Evolutionary conservation across 2,329 filamentous ascomycete species (phyloP).

Genomic region (Zymoseptoria ardabiliae): DNA sequence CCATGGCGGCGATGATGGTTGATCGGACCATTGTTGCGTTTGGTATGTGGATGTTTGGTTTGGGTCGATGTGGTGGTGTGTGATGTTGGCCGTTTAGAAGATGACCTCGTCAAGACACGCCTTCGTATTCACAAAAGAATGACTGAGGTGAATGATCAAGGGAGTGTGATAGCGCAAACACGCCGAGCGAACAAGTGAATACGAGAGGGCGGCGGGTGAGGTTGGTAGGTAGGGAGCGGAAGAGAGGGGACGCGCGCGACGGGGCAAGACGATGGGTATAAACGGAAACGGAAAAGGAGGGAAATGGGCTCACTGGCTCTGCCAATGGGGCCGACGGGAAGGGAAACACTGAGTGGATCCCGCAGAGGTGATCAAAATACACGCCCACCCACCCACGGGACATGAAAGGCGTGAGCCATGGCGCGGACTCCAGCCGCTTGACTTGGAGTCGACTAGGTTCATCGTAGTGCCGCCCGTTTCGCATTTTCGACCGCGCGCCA

Average conservation of each 20-base stretch:
- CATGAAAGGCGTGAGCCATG: neutral
- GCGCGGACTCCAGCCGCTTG: neutral
- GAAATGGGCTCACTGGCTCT: neutral
- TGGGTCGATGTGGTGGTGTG: neutral
- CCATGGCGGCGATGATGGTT: constrained; percentile 7
- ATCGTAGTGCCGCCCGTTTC: neutral
- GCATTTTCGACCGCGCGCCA: neutral
- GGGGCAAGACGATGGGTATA: neutral
- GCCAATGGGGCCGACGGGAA: neutral
- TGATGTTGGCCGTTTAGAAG: neutral
- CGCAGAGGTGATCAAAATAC: neutral
- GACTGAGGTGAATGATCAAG: neutral
- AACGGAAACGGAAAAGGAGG: neutral
- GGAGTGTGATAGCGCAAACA: neutral
- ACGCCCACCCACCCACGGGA: neutral
- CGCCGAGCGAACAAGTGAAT: neutral
- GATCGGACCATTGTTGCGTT: constrained; percentile 1
- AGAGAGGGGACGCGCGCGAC: neutral
- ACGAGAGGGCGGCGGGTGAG: neutral
- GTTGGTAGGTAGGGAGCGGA: neutral
- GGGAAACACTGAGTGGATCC: neutral
- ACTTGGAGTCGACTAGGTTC: neutral
- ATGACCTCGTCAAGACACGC: neutral
- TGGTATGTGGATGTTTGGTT: neutral
- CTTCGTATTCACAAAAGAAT: neutral